These are phyloP conservation scores for Pontederia paniculata DNA, from an alignment of 176 grass and related monocot genomes.

Conservation along the genomic window DNA sequence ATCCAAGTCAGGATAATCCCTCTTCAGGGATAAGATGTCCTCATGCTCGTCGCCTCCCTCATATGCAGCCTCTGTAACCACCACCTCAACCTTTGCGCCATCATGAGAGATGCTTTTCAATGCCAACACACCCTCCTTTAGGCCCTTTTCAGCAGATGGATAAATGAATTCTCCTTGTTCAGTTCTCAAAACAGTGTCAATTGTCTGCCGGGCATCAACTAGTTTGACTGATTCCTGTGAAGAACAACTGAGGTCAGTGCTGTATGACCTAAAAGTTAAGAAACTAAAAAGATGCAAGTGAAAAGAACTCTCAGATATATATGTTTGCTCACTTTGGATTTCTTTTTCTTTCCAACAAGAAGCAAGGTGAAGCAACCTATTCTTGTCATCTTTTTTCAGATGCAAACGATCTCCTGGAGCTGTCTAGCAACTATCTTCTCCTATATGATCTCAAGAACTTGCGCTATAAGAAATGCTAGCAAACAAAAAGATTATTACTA, in stretches of 20 bases:
- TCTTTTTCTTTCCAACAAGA: conserved; percentile 39
- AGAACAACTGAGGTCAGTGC: conserved; percentile 1
- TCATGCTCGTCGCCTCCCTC: conserved; percentile 27
- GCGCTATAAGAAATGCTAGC: neutral
- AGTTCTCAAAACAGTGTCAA: conserved; percentile 32
- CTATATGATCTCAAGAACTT: neutral
- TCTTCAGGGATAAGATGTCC: conserved; percentile 24
- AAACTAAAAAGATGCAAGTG: neutral
- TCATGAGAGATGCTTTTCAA: neutral
- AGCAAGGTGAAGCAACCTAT: conserved; percentile 55
- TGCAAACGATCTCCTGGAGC: neutral
- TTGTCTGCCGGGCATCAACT: conserved; percentile 16
- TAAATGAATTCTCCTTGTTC: conserved; percentile 56
- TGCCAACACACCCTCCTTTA: conserved; percentile 3
- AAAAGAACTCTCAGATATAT: neutral
- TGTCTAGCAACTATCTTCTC: neutral
- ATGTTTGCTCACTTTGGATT: conserved; percentile 32
- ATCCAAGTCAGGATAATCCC: conserved; percentile 15
- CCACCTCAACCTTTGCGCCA: neutral
- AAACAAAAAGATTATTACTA: neutral
- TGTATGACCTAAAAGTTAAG: neutral
- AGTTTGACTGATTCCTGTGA: conserved; percentile 31
- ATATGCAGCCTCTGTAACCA: conserved; percentile 16
- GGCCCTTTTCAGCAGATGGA: neutral
- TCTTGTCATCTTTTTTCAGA: conserved; percentile 36